Evolutionary conservation across 257 asterid genomes (phyloP), one percentile per base, ranked within the genome.

Genomic region (Agastache rugosa): DNA sequence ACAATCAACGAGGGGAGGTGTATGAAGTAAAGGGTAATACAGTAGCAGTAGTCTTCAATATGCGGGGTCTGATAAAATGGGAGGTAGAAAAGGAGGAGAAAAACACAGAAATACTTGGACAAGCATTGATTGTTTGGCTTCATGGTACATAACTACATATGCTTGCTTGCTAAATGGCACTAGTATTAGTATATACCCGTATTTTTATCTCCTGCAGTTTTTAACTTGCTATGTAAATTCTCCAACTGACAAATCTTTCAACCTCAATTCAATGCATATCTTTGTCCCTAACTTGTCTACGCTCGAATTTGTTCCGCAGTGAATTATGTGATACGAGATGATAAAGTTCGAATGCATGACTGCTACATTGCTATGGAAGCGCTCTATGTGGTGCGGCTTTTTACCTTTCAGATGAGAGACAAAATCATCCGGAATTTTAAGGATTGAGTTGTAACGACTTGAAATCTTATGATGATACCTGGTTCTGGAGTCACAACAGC

Each of bases 1-100:
- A 63, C 27, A 88, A 91, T 59, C 91, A 81, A 60, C 87, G 82
- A 63, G 96, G 96, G 12, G 96, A 89, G 84, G 87, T 89, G 20
- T 83, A 76, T 83, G 91, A 90, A 81, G 85, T 87, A 63, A 79
- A 80, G 70, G 91, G 81, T 23, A 86, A 90, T 44, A 76, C 79
- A 75, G 85, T 83, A 77, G 96, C 87, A 63, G 90, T 87, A 58
- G 63, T 85, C 61, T 85, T 86, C 68, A 86, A 83, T 74, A 72
- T 54, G 62, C 31, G 41, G 73, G 85, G 81, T 22, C 78, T 61
- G 22, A 11, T 76, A 59, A 75, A 44, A 22, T 63, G 47, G 10
- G 81, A 68, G 15, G 84, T 59, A 22, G 63, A 37, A 56, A 79
- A 74, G 22, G 79, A 80, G 25, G 87, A 80, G 60, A 82, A 76